phyloP scores from a whole-genome alignment of 179 eudicot species.

The Beta lomatogona region DNA sequence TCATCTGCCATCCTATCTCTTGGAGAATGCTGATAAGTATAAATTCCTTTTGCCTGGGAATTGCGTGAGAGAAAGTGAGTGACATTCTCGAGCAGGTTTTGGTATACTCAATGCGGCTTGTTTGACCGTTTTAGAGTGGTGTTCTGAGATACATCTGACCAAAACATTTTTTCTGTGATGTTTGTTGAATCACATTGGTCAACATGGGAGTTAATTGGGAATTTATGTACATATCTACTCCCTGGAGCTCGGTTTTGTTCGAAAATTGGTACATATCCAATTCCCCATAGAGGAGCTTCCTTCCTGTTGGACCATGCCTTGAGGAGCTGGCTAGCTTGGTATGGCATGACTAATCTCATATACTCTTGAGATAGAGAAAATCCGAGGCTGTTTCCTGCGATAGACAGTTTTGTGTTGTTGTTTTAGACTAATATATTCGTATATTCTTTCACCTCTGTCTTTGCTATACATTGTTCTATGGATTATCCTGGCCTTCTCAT shows the following conservation, averaged over 20 bases:
- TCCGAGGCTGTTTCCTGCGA: conserved; percentile 16
- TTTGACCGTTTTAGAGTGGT: conserved; percentile 9
- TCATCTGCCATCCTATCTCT: conserved; percentile 47
- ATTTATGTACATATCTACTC: conserved; percentile 39
- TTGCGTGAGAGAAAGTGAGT: conserved; percentile 45
- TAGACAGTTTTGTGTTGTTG: conserved; percentile 24
- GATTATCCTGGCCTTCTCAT: conserved; percentile 21
- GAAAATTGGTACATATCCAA: conserved; percentile 36
- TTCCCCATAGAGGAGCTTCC: conserved; percentile 16
- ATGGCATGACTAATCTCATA: conserved; percentile 29
- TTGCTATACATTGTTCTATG: conserved; percentile 26
- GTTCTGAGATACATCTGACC: conserved; percentile 24
- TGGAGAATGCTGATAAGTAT: conserved; percentile 48
- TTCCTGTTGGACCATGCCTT: conserved; percentile 21
- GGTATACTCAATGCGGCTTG: not conserved
- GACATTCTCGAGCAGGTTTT: conserved; percentile 9
- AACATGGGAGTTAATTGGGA: conserved; percentile 24
- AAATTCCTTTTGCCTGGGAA: conserved; percentile 48
- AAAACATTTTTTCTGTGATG: conserved; percentile 25
- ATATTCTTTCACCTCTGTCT: conserved; percentile 40
- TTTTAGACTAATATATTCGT: conserved; percentile 30
- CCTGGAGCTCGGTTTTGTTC: conserved; percentile 34
- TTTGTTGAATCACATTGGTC: conserved; percentile 34
- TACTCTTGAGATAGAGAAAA: conserved; percentile 28
- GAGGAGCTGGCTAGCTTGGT: conserved; percentile 26